Percentiles rank a stretch among this genome's conserved stretches.
Conservation (phyloP, 2,329 filamentous ascomycete genomes). For the Ophiostoma quercus region DNA sequence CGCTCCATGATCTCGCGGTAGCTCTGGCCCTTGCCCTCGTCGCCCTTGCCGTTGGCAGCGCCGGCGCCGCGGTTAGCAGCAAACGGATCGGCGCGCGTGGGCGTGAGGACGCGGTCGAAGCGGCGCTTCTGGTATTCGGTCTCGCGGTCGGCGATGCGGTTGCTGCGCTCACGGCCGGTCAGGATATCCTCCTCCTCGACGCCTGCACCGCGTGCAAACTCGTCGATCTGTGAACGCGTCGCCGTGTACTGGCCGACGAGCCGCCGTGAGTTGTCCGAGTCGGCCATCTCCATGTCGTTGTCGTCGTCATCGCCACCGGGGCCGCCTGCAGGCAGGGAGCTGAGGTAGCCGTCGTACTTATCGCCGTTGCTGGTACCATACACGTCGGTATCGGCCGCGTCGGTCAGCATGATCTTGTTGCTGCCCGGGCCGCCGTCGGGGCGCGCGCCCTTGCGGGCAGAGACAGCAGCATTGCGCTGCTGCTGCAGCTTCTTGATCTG, state of each 20-base stretch:
- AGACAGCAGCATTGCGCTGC: slow-evolving; percentile 79
- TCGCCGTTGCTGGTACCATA: slow-evolving; percentile 63
- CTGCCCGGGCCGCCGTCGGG: slow-evolving; percentile 66
- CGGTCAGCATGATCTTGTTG: slow-evolving; percentile 64
- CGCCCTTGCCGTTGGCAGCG: slow-evolving; percentile 45
- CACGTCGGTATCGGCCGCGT: slow-evolving; percentile 79
- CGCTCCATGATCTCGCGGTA: slow-evolving; percentile 89
- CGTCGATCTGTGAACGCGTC: slow-evolving; percentile 83
- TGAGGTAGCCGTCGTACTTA: slow-evolving; percentile 85
- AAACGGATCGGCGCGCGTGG: slow-evolving; percentile 80
- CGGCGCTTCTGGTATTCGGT: slow-evolving; percentile 96
- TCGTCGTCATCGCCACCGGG: slow-evolving; percentile 66
- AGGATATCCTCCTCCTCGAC: slow-evolving; percentile 91
- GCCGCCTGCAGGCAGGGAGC: slow-evolving; percentile 69
- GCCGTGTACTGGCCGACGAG: slow-evolving; percentile 95
- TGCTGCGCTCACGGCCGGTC: slow-evolving; percentile 79
- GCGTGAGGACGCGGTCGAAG: slow-evolving; percentile 81
- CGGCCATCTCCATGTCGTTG: slow-evolving; percentile 63
- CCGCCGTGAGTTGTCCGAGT: slow-evolving; percentile 50
- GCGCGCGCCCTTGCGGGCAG: slow-evolving; percentile 74
- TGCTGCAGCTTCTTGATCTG: slow-evolving; percentile 81
- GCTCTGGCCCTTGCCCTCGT: slow-evolving; percentile 58
- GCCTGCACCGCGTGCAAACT: slow-evolving; percentile 78
- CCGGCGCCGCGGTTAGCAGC: slow-evolving; percentile 64
- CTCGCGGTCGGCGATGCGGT: slow-evolving; percentile 85